phyloP scores from a whole-genome alignment of 2,329 filamentous ascomycete genomes.

The Pseudogymnoascus sp. region DNA sequence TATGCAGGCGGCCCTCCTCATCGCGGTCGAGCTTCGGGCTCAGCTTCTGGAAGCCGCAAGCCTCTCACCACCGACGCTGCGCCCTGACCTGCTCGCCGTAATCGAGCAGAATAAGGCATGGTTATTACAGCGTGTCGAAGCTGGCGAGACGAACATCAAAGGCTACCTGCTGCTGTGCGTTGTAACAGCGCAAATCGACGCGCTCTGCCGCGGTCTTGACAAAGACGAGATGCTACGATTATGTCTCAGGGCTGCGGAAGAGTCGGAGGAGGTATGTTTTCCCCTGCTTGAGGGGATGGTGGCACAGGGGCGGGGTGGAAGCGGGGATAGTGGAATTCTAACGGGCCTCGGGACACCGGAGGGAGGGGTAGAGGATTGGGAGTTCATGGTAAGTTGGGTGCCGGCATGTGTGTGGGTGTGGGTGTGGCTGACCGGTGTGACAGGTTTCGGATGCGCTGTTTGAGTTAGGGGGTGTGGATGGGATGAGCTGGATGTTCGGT shows the following conservation, averaged over 20 bases:
- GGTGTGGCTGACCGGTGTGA: constrained; percentile 8
- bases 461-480: constrained; percentile 18
- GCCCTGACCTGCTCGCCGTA: constrained; percentile 35
- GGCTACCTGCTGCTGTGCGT: constrained; percentile 29
- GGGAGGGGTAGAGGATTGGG: constrained; percentile 32
- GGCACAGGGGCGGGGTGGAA: constrained; percentile 13
- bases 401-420: constrained; percentile 1
- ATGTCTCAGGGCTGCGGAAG: constrained; percentile 33
- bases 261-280: constrained; percentile 28
- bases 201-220: constrained; percentile 29
- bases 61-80: constrained; percentile 28
- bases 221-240: constrained; percentile 28
- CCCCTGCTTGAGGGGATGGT: constrained; percentile 29
- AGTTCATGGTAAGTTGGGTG: constrained; percentile 32
- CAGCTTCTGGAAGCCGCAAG: constrained; percentile 36
- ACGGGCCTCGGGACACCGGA: constrained; percentile 23
- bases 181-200: constrained; percentile 36
- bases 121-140: constrained; percentile 29
- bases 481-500: constrained; percentile 18
- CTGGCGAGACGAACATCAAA: constrained; percentile 39
- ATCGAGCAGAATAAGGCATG: constrained; percentile 34
- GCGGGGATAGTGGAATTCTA: constrained; percentile 14
- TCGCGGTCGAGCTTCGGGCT: constrained; percentile 34
- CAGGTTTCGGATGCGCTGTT: constrained; percentile 27
- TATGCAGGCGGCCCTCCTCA: constrained; percentile 30